Conservation (phyloP, 2,329 filamentous ascomycete genomes). For the Scolecobasidium constrictum region DNA sequence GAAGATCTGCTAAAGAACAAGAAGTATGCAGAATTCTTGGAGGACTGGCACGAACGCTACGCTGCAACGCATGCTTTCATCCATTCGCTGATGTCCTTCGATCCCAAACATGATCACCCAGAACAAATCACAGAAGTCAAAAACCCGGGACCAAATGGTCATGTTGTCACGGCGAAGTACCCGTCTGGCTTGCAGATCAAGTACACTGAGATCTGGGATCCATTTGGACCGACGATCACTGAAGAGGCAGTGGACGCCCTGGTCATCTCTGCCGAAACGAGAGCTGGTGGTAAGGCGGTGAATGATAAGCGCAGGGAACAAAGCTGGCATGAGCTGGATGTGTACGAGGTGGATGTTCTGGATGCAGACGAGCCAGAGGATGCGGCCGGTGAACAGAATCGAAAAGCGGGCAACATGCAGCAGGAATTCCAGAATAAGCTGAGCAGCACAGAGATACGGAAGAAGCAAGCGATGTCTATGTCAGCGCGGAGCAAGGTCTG, state of each 20-base stretch:
- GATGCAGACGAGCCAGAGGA: conserved; percentile 48
- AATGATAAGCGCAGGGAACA: conserved; percentile 70
- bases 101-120: conserved; percentile 2
- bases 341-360: conserved; percentile 85
- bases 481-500: conserved; percentile 17
- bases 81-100: conserved; percentile 35
- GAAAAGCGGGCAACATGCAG: conserved; percentile 11
- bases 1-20: conserved; percentile 82
- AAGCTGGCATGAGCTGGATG: conserved; percentile 63
- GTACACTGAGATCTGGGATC: conserved; percentile 76
- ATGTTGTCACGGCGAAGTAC: conserved; percentile 38
- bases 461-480: conserved; percentile 22
- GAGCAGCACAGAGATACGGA: conserved; percentile 76
- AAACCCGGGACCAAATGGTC: conserved; percentile 34
- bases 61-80: conserved; percentile 62
- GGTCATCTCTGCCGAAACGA: conserved; percentile 80
- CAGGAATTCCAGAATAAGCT: conserved; percentile 72
- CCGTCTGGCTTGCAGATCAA: conserved; percentile 51
- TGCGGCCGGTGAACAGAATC: conserved; percentile 20
- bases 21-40: conserved; percentile 70
- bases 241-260: conserved; percentile 68
- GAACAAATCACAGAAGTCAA: conserved; percentile 29
- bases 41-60: conserved; percentile 69
- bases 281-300: conserved; percentile 70
- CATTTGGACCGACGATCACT: conserved; percentile 83